Evolutionary conservation across 2,329 filamentous ascomycete species (phyloP).

Genomic region (Hirsutella minnesotensis): DNA sequence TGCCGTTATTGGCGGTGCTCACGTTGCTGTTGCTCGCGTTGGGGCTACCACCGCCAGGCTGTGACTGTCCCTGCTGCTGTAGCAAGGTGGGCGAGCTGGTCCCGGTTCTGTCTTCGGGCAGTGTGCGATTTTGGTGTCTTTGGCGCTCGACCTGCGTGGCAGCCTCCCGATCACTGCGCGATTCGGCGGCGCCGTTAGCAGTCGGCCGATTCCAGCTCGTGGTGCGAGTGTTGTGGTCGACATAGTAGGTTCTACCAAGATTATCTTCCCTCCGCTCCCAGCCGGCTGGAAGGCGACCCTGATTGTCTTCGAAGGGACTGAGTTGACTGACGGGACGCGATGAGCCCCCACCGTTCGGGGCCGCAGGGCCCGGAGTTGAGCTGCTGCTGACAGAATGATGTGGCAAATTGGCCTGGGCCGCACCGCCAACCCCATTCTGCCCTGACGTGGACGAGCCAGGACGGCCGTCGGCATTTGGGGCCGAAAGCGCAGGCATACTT

Average conservation of each 20-base stretch:
- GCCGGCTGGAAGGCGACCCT: conserved; percentile 80
- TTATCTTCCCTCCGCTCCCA: conserved; percentile 97
- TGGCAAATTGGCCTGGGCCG: conserved; percentile 28
- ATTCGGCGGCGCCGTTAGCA: conserved; percentile 60
- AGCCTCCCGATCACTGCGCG: conserved; percentile 67
- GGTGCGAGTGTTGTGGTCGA: conserved; percentile 92
- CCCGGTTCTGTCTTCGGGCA: conserved; percentile 91
- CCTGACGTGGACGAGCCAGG: conserved; percentile 42
- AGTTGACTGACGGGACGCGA: conserved; percentile 34
- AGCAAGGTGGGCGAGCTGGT: conserved; percentile 77
- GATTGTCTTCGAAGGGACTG: conserved; percentile 93
- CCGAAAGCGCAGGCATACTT: conserved; percentile 29
- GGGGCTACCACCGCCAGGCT: conserved; percentile 20
- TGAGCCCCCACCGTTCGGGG: conserved; percentile 17
- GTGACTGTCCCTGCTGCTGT: conserved; percentile 36
- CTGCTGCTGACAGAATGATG: conserved; percentile 36
- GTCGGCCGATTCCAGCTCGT: conserved; percentile 94
- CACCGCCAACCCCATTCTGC: conserved; percentile 28
- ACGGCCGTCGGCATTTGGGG: conserved; percentile 32
- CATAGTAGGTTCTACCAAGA: conserved; percentile 89
- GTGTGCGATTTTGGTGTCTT: conserved; percentile 86
- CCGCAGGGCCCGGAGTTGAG: conserved; percentile 18
- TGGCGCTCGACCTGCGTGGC: conserved; percentile 88
- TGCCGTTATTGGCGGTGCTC: conserved; percentile 28
- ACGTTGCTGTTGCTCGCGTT: conserved; percentile 10